Evolutionary conservation across 306 rosid species (phyloP).

Genomic region (Gleditsia sinensis): DNA sequence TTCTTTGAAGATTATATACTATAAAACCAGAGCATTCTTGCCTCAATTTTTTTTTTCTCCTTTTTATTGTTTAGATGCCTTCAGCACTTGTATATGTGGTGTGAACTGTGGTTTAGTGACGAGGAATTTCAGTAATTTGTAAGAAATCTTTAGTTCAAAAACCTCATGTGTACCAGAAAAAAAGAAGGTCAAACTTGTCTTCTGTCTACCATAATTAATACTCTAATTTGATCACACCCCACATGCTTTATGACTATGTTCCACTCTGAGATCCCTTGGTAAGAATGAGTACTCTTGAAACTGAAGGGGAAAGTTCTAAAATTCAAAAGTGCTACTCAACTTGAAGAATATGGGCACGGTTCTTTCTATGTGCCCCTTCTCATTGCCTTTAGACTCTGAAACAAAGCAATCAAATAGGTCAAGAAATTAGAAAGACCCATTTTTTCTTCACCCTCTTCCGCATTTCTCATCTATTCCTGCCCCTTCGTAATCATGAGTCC

Average conservation of each 20-base stretch:
- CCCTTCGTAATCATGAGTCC: constrained; percentile 78
- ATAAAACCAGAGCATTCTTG: not conserved
- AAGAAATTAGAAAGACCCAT: constrained; percentile 29
- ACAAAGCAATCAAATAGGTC: constrained; percentile 30
- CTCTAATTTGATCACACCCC: constrained; percentile 22
- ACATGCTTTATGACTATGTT: constrained; percentile 31
- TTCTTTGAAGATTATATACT: not conserved
- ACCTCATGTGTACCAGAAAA: no score
- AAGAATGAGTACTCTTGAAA: constrained; percentile 26
- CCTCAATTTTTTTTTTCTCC: no score
- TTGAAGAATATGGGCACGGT: constrained; percentile 9
- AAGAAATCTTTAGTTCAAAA: no score
- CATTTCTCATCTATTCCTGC: constrained; percentile 52
- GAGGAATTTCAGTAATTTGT: no score
- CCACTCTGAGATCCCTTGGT: constrained; percentile 15
- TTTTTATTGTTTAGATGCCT: not conserved
- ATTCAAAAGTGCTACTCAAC: constrained; percentile 25
- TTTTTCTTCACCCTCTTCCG: constrained; percentile 43
- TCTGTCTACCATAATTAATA: constrained; percentile 45
- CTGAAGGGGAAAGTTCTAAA: constrained; percentile 41
- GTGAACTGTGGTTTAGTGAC: no score
- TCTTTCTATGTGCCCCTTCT: constrained; percentile 29
- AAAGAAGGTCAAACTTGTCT: constrained; percentile 47
- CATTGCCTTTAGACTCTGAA: not conserved
- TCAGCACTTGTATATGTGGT: not conserved